Base-by-base conservation (phyloP, 129 eudicot genomes). In the Chrysanthemum seticuspe region DNA sequence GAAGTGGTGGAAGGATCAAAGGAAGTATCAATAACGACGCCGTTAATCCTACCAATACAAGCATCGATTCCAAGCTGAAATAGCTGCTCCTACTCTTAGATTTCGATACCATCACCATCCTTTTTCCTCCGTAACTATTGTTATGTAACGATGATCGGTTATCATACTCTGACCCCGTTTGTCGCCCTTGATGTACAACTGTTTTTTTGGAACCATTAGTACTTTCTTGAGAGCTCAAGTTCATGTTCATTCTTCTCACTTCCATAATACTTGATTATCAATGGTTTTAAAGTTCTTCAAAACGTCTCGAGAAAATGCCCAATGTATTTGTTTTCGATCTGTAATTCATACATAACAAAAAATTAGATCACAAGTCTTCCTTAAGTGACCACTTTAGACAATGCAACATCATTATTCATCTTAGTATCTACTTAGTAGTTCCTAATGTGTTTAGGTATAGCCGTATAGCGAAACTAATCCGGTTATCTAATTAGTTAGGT, bases 1-100 rank as follows among this genome's bases (percentile, higher is more conserved):
- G 92, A 18, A 89, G 64, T 12, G 96, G 91, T 48, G 96, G 92
- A 8, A 89, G 87, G 19, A 89, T 74, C 61, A 86, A 49, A 2
- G 96, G 96, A 21, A 89, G 85, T 10, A 89, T 82, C 83, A 89
- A 63, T 71, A 89, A 55, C 60, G 92, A 86, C 54, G 81, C 92
- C 21, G 96, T 62, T 4, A 89, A 70, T 50, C 87, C 81, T 0
- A 81, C 25, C 44, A 89, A 85, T 67, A 89, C 54, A 13, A 78
- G 2, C 92, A 86, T 49, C 53, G 96, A 86, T 49, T 89, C 96
- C 44, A 83, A 18, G 21, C 89, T 77, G 81, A 84, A 89, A 54
- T 86, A 88, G 34, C 84, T 81, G 45, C 76, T 53, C 4, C 78
- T 74, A 56, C 10, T 76, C 13, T 78, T 72, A 0, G 82, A 5